phyloP scores from a whole-genome alignment of 768 basidiomycete genomes.

The Naganishia kalamii region DNA sequence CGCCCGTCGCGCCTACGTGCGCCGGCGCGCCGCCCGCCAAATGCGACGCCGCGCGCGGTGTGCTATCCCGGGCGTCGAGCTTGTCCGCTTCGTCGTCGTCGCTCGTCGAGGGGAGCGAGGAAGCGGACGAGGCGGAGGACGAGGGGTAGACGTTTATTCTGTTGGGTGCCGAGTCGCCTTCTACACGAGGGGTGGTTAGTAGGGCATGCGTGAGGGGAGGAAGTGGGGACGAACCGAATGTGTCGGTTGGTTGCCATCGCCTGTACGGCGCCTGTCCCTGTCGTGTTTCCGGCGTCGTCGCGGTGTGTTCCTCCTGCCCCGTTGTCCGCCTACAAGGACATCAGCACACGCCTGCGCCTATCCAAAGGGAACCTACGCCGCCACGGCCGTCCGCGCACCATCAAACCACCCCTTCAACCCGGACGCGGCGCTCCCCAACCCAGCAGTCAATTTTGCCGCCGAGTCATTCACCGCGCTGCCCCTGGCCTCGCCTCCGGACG shows the following conservation, averaged over 20 bases:
- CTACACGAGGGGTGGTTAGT: neutral
- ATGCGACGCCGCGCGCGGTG: constrained; percentile 1
- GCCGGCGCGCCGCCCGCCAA: neutral
- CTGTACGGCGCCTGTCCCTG: neutral
- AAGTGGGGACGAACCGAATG: constrained; percentile 32
- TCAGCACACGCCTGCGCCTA: neutral
- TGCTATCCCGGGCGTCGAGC: constrained; percentile 4
- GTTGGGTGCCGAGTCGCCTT: neutral
- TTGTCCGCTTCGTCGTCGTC: constrained; percentile 5
- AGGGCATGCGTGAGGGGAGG: neutral
- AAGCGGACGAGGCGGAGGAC: constrained; percentile 20
- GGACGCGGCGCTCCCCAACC: constrained; percentile 3
- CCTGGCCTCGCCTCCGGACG: neutral
- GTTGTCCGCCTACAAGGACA: neutral
- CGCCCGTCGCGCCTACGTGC: neutral
- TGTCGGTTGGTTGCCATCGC: constrained; percentile 42
- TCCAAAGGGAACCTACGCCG: neutral
- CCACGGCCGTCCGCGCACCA: neutral
- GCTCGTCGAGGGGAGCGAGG: constrained; percentile 15
- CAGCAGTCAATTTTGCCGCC: neutral
- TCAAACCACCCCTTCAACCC: constrained; percentile 18
- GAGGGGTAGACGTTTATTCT: constrained; percentile 18
- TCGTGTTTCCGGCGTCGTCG: neutral
- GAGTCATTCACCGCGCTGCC: neutral
- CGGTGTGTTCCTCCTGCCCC: neutral